Base-by-base conservation (phyloP, 441 rosid genomes). In the Arabidopsis hybrid region DNA sequence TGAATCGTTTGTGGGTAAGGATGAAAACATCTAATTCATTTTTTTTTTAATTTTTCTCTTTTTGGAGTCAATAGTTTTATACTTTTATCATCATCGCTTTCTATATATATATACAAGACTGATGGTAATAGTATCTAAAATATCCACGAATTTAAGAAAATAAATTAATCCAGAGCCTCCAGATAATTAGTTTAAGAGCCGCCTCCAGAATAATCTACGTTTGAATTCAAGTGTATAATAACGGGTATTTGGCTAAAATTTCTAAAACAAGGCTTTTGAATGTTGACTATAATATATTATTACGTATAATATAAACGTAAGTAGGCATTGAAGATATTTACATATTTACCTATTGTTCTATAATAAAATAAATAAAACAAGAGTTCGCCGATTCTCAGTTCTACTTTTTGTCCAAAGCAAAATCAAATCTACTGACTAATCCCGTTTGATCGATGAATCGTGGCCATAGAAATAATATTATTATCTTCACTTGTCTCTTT, bases 361-460 rank as follows among this genome's bases (percentile, higher is more conserved):
- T 29, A 29, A 29, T 29, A 29, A 2, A 29, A 29, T 29, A 29
- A 29, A 29, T 29, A 29, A 29, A 29, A 29, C 31, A 29, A 29
- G 31, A 29, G 31, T 29, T 50, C 21, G 32, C 29, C 7, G 12
- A 50, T 1, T 50, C 31, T 50, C 12, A 50, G 4, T 17, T 50
- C 2, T 3, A 16, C 17, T 47, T 58, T n/a, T 43, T 3, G 2
- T 42, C 7, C 56, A 35, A 35, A 69, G 36, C 49, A 42, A 46
- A 46, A 34, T 57, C 45, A 45, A 17, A 45, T 46, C 0, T 67
- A n/a, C 31, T 40, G 72, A 55, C 71, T 67, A 67, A 65, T 14
- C 26, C 26, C 26, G 26, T 21, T 21, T 21, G 26, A 21, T 21
- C 26, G 26, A 21, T 21, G 26, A 21, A 21, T 21, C 26, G 26